Percentiles rank a stretch among this genome's conserved stretches.
Conservation (phyloP, 2,329 filamentous ascomycete species). For the Cladosporium sp. region DNA sequence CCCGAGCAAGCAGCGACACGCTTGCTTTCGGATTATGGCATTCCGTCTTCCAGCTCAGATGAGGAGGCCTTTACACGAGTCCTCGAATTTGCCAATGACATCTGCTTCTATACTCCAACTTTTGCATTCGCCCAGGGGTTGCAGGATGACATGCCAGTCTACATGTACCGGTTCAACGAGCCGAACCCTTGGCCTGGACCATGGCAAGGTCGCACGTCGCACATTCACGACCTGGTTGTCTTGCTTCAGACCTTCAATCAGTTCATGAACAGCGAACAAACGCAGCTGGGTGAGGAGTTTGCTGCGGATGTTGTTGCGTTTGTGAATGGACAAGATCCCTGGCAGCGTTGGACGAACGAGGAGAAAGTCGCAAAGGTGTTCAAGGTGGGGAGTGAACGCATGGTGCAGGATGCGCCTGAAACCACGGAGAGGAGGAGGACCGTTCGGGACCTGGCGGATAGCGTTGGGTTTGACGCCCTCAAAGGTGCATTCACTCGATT, state of each 20-base stretch:
- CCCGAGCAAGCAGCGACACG: slow-evolving; percentile 20
- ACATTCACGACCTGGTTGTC: slow-evolving; percentile 42
- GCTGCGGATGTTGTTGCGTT: slow-evolving; percentile 36
- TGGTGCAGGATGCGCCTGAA: slow-evolving; percentile 16
- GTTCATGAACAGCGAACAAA: slow-evolving; percentile 30
- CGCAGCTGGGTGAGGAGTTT: slow-evolving; percentile 28
- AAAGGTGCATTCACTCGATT: slow-evolving; percentile 12
- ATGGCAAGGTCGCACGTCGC: slow-evolving; percentile 34
- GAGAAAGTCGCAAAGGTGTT: slow-evolving; percentile 18
- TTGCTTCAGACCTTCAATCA: slow-evolving; percentile 44
- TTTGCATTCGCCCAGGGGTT: slow-evolving; percentile 33
- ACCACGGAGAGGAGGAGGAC: slow-evolving; percentile 12
- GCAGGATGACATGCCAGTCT: slow-evolving; percentile 18
- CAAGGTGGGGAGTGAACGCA: not conserved
- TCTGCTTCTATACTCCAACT: slow-evolving; percentile 41
- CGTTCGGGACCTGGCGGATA: slow-evolving; percentile 14
- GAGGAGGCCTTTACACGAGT: slow-evolving; percentile 36
- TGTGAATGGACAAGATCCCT: slow-evolving; percentile 32
- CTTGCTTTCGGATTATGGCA: slow-evolving; percentile 36
- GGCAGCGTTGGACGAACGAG: slow-evolving; percentile 29
- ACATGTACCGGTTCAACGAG: slow-evolving; percentile 44
- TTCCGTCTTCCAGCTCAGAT: slow-evolving; percentile 32
- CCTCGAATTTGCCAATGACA: slow-evolving; percentile 41
- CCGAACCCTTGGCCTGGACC: slow-evolving; percentile 42
- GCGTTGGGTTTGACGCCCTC: slow-evolving; percentile 15